Evolutionary conservation across 2,329 filamentous ascomycete species (phyloP).

Genomic region (Chaetomiaceae sp.): DNA sequence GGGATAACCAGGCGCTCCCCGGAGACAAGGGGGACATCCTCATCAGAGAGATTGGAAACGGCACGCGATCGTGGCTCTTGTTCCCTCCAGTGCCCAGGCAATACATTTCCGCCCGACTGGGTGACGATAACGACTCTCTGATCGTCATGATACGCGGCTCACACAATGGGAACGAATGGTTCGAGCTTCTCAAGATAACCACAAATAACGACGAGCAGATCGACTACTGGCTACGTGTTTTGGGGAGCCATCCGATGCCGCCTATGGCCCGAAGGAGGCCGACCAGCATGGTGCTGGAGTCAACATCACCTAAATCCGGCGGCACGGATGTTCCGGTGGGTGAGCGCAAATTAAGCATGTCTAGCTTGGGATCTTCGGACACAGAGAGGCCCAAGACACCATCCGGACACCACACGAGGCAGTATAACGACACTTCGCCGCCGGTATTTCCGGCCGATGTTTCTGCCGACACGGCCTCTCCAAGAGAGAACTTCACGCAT

Average conservation of each 20-base stretch:
- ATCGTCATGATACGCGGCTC: slow-evolving; percentile 81
- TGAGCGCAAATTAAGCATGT: slow-evolving; percentile 32
- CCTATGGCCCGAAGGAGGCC: slow-evolving; percentile 33
- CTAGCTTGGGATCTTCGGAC: slow-evolving; percentile 20
- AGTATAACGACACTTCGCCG: slow-evolving; percentile 26
- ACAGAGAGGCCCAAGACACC: slow-evolving; percentile 33
- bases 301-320: slow-evolving; percentile 19
- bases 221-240: slow-evolving; percentile 80
- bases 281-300: slow-evolving; percentile 16
- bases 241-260: slow-evolving; percentile 52
- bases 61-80: slow-evolving; percentile 71
- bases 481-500: slow-evolving; percentile 22
- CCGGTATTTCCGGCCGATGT: slow-evolving; percentile 17
- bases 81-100: slow-evolving; percentile 80
- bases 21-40: slow-evolving; percentile 77
- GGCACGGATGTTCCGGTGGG: slow-evolving; percentile 37
- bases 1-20: slow-evolving; percentile 69
- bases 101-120: slow-evolving; percentile 73
- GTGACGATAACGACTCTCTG: slow-evolving; percentile 65
- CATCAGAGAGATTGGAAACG: slow-evolving; percentile 80
- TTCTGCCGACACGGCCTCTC: slow-evolving; percentile 38
- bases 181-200: slow-evolving; percentile 73
- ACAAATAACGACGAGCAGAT: slow-evolving; percentile 73
- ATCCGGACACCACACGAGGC: slow-evolving; percentile 33
- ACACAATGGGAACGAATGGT: slow-evolving; percentile 66